Conservation (phyloP, 768 basidiomycete species). For the Lactarius vividus region DNA sequence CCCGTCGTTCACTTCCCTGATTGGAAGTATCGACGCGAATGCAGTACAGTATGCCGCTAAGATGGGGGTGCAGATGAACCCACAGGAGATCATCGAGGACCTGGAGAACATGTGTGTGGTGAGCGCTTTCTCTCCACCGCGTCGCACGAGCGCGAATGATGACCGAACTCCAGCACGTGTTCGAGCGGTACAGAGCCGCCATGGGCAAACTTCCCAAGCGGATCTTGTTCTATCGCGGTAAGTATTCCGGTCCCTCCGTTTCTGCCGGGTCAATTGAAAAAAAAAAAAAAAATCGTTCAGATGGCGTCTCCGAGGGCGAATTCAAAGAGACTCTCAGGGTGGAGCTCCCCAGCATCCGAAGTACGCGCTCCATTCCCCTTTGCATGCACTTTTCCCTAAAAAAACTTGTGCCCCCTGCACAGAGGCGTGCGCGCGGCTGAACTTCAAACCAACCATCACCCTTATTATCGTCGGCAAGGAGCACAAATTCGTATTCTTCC, state of each 20-base stretch:
- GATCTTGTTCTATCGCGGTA: constrained; percentile 73
- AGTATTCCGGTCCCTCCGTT: constrained; percentile 7
- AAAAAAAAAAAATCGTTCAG: constrained; percentile 29
- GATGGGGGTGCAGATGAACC: constrained; percentile 59
- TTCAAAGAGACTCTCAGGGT: constrained; percentile 46
- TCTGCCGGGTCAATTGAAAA: too few relatives aligned
- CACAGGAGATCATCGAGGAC: constrained; percentile 74
- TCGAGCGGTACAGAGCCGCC: constrained; percentile 58
- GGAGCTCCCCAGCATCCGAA: constrained; percentile 53
- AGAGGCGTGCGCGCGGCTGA: constrained; percentile 62
- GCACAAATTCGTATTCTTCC: constrained; percentile 64
- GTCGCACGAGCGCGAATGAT: neutral
- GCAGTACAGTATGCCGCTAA: constrained; percentile 66
- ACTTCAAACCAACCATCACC: constrained; percentile 64
- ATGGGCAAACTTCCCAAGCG: constrained; percentile 50
- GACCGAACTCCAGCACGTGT: constrained; percentile 33
- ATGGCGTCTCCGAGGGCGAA: constrained; percentile 56
- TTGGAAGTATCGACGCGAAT: constrained; percentile 73
- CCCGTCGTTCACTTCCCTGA: constrained; percentile 77
- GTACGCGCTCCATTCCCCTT: constrained; percentile 36
- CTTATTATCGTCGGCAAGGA: constrained; percentile 77
- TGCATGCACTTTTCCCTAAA: neutral
- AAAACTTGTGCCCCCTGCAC: neutral
- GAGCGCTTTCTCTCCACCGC: constrained; percentile 3
- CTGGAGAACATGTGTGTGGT: constrained; percentile 63